These are phyloP conservation scores for Aspergillus fumigatiaffinis DNA, from an alignment of 2,329 filamentous ascomycete genomes.

Conservation along the genomic window DNA sequence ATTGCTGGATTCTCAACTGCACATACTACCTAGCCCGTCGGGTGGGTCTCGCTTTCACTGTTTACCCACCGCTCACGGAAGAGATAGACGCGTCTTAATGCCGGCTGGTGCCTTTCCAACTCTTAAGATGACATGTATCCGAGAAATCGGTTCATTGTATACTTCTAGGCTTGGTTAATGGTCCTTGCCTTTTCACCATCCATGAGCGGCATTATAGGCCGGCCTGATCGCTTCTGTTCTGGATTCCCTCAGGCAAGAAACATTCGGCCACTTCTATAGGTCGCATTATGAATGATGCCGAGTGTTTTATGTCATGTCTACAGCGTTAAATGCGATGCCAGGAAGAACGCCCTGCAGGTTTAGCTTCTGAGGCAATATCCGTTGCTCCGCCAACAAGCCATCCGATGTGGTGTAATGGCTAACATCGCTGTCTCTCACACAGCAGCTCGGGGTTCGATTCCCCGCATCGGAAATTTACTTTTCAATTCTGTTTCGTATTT, in stretches of 20 bases:
- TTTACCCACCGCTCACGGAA: not conserved
- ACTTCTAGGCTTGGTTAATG: not conserved
- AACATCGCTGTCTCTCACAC: slow-evolving; percentile 22
- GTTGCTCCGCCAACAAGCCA: slow-evolving; percentile 41
- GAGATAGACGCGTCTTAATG: not conserved
- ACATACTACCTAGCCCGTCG: too few species aligned
- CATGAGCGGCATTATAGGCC: not conserved
- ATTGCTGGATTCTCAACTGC: not conserved
- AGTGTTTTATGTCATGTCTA: too few species aligned
- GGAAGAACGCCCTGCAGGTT: too few species aligned
- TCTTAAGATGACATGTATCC: too few species aligned
- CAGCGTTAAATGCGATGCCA: not conserved
- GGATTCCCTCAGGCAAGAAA: not conserved
- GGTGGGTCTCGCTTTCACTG: not conserved
- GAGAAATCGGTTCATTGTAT: too few species aligned
- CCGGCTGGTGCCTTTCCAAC: not conserved
- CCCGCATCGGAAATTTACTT: slow-evolving; percentile 12
- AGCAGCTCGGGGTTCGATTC: slow-evolving; percentile 22
- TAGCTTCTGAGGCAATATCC: too few species aligned
- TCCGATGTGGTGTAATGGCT: slow-evolving; percentile 45
- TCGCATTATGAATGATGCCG: too few species aligned
- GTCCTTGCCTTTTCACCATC: not conserved
- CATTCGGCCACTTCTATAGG: not conserved
- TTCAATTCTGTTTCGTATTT: too few species aligned
- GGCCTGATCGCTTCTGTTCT: not conserved